A percentile compares a stretch with the other conserved stretches of the same genome.
Conservation (phyloP, 495 filamentous ascomycete genomes). For the Aspergillus mulundensis region DNA sequence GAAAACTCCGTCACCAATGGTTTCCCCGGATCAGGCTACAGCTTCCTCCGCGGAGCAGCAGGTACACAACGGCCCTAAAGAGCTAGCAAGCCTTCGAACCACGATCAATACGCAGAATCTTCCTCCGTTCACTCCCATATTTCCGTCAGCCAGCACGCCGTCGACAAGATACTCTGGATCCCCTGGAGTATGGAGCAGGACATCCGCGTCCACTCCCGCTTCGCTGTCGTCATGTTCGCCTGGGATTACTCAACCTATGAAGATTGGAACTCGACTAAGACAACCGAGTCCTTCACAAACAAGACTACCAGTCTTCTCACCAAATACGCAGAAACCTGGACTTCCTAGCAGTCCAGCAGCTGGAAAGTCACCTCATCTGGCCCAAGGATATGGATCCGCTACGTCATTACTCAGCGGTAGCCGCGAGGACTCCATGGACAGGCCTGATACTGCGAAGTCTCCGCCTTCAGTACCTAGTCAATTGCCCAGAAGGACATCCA, state of each 20-base stretch:
- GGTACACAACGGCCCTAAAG: conserved; percentile 30
- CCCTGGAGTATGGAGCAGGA: conserved; percentile 80
- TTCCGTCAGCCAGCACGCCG: conserved; percentile 71
- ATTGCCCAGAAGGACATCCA: conserved; percentile 60
- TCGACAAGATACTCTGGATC: conserved; percentile 95
- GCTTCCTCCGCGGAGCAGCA: conserved; percentile 17
- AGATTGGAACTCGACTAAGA: conserved; percentile 52
- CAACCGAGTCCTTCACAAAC: conserved; percentile 63
- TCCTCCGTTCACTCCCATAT: conserved; percentile 61
- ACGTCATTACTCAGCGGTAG: conserved; percentile 12
- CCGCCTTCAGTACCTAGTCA: conserved; percentile 52
- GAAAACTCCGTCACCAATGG: conserved; percentile 7
- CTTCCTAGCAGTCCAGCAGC: conserved; percentile 58
- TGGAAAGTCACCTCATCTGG: conserved; percentile 31
- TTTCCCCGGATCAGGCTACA: conserved; percentile 11
- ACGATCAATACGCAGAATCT: conserved; percentile 52
- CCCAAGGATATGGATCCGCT: conserved; percentile 12
- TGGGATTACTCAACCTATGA: conserved; percentile 61
- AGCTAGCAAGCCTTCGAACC: conserved; percentile 45
- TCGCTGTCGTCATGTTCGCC: conserved; percentile 95
- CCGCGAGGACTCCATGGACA: conserved; percentile 9
- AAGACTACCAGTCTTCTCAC: conserved; percentile 58
- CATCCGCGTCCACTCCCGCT: conserved; percentile 94
- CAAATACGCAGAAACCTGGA: conserved; percentile 46
- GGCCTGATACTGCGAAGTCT: conserved; percentile 12